Base-by-base conservation (phyloP, 441 rosid species). In the Euphorbia celastroides region DNA sequence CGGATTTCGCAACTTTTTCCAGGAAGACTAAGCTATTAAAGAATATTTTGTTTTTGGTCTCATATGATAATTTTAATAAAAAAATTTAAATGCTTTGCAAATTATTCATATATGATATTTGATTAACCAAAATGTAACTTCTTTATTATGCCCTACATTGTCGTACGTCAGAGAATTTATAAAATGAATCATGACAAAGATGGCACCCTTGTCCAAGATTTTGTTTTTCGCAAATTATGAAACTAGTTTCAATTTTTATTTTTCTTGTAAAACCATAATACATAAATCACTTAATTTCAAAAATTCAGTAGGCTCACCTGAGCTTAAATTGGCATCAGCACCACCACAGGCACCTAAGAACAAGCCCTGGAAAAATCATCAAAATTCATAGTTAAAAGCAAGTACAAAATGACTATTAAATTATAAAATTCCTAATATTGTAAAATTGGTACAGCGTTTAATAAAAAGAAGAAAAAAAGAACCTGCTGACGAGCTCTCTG, bases 401-500 rank as follows among this genome's bases (percentile, higher is more conserved):
- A 19, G 22, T 19, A 2, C 60, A 10, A 23, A 27, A 2, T 17
- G 38, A 57, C 16, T 51, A 61, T 2, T 23, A 30, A 44, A 66
- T 7, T 41, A 30, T 22, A 14, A 2, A 60, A 20, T 34, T 28
- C 67, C 76, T 51, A 22, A 23, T n/a, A 65, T 38, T 38, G 7
- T 38, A 38, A 14, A 3, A 14, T 38, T 7, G 5, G 7, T 38
- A 3, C 44, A 38, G 12, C 44, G 12, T 38, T 9, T 7, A 14
- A 7, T 14, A 3, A 38, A 38, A 3, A 7, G 12, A 14, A 9
- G 92, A 75, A 68, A 36, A 60, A 50, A 48, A 41, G 46, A 62
- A 89, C 97, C 93, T 88, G 97, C 68, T 90, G 96, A 59, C 96
- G 89, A 46, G 97, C 95, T 79, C 89, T 82, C 80, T 90, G 95